Evolutionary conservation across 257 asterid genomes (phyloP).

Genomic region (Ligustrum vulgare): DNA sequence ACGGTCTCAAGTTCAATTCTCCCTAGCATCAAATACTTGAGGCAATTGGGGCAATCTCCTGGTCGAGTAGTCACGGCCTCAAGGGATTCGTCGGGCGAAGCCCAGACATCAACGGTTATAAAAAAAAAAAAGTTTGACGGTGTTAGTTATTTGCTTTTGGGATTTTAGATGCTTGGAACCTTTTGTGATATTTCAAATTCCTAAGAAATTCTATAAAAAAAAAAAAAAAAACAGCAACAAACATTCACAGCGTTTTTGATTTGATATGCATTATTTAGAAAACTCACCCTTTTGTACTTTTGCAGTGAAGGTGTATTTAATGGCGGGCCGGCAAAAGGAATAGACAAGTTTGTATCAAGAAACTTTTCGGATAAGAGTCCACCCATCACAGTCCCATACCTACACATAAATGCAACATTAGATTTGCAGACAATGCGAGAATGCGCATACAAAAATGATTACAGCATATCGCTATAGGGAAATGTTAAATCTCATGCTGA

Average conservation of each 20-base stretch:
- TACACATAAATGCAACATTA: constrained; percentile 34
- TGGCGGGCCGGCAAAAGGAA: constrained; percentile 91
- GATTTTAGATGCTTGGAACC: neutral
- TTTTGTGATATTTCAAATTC: neutral
- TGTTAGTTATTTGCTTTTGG: neutral
- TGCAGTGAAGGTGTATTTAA: constrained; percentile 91
- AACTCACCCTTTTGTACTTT: constrained; percentile 87
- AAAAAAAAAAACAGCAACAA: neutral
- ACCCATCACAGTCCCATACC: constrained; percentile 99
- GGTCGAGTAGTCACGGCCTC: too few relatives aligned
- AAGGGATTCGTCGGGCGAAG: too few relatives aligned
- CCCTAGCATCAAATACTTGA: too few relatives aligned
- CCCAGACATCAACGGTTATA: too few relatives aligned
- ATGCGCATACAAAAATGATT: neutral
- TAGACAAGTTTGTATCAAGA: constrained; percentile 80
- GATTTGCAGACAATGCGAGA: constrained; percentile 1
- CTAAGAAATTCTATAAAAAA: neutral
- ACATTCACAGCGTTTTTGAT: neutral
- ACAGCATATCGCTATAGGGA: neutral
- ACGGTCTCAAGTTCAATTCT: neutral
- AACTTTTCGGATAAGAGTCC: constrained; percentile 92
- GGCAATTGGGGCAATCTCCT: too few relatives aligned
- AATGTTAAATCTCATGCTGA: neutral
- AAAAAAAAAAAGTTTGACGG: neutral
- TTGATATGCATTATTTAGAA: constrained; percentile 6